Percentiles rank a stretch among this genome's conserved stretches.
These are phyloP conservation scores for Penicillium psychrofluorescens DNA, from an alignment of 495 filamentous ascomycete species.

Conservation along the genomic window DNA sequence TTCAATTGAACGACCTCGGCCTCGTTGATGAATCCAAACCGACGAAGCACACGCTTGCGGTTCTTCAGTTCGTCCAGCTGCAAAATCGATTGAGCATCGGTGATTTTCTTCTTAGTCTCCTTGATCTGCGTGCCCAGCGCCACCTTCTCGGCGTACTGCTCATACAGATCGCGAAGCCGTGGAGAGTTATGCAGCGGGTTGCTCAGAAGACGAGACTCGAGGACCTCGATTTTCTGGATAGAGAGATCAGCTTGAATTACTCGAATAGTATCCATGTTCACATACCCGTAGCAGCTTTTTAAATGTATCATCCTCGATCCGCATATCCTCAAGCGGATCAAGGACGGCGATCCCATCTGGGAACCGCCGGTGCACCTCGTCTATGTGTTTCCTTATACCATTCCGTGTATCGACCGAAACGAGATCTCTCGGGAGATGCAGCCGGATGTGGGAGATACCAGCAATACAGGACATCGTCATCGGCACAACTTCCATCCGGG, in stretches of 20 bases:
- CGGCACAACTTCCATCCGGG: conserved; percentile 77
- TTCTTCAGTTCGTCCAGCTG: conserved; percentile 94
- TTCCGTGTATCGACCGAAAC: conserved; percentile 54
- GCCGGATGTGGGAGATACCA: conserved; percentile 64
- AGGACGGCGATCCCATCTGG: conserved; percentile 84
- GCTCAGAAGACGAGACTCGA: conserved; percentile 81
- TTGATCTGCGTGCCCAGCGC: conserved; percentile 72
- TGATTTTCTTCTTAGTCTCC: conserved; percentile 76
- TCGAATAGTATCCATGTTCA: background rate
- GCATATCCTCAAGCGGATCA: conserved; percentile 93
- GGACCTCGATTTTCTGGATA: conserved; percentile 80
- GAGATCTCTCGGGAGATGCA: conserved; percentile 74
- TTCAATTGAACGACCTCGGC: conserved; percentile 91
- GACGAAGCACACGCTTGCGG: conserved; percentile 89
- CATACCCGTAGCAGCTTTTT: conserved; percentile 78
- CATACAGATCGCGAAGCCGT: conserved; percentile 70
- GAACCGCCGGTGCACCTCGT: conserved; percentile 75
- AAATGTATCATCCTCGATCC: conserved; percentile 83
- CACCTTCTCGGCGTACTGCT: conserved; percentile 76
- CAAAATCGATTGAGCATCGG: conserved; percentile 71
- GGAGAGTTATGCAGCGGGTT: conserved; percentile 90
- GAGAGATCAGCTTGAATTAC: conserved; percentile 3
- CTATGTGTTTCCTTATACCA: conserved; percentile 55
- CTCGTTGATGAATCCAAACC: conserved; percentile 94
- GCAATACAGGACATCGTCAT: conserved; percentile 78